Percentiles rank a stretch among this genome's conserved stretches.
These are phyloP conservation scores for Echinochloa phyllopogon DNA, from an alignment of 176 grass and related monocot species.

Conservation along the genomic window DNA sequence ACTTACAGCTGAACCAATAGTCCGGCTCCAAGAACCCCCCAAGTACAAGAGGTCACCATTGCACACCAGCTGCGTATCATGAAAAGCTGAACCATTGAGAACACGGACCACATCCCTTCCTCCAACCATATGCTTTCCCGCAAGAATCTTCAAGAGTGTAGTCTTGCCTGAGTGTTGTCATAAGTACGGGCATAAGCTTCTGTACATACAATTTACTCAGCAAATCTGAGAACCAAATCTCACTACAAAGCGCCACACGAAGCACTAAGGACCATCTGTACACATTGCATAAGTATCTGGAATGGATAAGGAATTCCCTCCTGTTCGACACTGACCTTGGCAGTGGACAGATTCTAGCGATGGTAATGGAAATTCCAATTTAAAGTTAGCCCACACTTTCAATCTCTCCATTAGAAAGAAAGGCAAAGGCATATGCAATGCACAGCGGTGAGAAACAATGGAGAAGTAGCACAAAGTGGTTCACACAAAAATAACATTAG, in stretches of 20 bases:
- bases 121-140: constrained; percentile 97
- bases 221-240: not conserved
- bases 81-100: constrained; percentile 91
- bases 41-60: constrained; percentile 83
- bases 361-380: not conserved
- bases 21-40: constrained; percentile 94
- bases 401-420: constrained; percentile 19
- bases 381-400: not conserved
- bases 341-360: not conserved
- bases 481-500: not conserved
- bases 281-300: not conserved
- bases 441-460: not conserved
- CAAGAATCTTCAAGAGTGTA: constrained; percentile 94
- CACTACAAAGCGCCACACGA: not conserved
- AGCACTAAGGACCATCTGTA: not conserved
- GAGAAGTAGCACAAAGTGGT: not conserved
- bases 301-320: not conserved
- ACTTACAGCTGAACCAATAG: constrained; percentile 88
- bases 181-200: constrained; percentile 11
- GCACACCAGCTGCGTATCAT: constrained; percentile 92
- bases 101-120: constrained; percentile 92
- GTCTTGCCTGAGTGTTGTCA: constrained; percentile 79
- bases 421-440: not conserved
- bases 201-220: not conserved
- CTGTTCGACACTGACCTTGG: not conserved